phyloP scores from a whole-genome alignment of 306 rosid species.

The Fragaria vesca region DNA sequence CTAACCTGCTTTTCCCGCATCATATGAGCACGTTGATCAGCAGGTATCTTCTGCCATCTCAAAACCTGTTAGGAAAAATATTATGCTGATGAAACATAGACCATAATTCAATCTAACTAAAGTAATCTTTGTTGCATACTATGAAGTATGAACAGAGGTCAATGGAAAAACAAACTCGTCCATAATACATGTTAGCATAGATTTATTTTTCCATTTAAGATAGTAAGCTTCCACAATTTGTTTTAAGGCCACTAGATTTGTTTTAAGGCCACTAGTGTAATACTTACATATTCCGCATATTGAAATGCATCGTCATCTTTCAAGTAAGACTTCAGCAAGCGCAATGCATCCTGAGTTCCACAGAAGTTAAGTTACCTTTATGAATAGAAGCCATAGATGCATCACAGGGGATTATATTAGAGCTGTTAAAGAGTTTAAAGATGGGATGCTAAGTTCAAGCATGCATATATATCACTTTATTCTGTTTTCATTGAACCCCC shows the following conservation, averaged over 20 bases:
- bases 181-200: not conserved
- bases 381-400: constrained; percentile 2
- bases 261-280: constrained; percentile 7
- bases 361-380: not conserved
- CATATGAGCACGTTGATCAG: constrained; percentile 84
- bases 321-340: constrained; percentile 56
- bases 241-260: constrained; percentile 14
- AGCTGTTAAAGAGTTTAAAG: not conserved
- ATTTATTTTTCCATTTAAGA: constrained; percentile 11
- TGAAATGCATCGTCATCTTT: constrained; percentile 66
- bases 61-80: constrained; percentile 51
- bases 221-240: constrained; percentile 14
- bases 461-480: not conserved
- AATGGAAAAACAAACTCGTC: not conserved
- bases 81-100: not conserved
- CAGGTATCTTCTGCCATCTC: constrained; percentile 94
- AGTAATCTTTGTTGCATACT: not conserved
- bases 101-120: not conserved
- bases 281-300: constrained; percentile 75
- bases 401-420: not conserved
- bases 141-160: not conserved
- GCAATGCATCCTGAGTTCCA: constrained; percentile 61
- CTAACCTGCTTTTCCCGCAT: constrained; percentile 90
- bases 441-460: constrained; percentile 1
- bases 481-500: not conserved